Conservation (phyloP, 1,284 basidiomycete genomes). For the Papiliotrema terrestris region DNA sequence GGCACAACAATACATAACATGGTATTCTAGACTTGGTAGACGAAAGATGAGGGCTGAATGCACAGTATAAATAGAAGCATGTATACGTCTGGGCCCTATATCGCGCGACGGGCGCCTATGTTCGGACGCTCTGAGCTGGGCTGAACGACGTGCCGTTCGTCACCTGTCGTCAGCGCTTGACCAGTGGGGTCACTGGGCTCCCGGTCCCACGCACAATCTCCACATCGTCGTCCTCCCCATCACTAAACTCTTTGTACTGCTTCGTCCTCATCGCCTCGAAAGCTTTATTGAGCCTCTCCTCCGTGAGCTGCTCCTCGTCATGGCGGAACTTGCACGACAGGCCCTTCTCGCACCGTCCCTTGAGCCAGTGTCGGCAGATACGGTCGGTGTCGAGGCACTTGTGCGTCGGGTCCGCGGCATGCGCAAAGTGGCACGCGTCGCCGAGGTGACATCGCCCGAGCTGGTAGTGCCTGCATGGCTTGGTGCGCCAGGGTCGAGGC, state of each 20-base stretch:
- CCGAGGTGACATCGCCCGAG: slow-evolving; percentile 39
- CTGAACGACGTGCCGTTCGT: neutral
- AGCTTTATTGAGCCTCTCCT: slow-evolving; percentile 16
- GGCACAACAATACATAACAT: no score
- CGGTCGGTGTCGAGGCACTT: neutral
- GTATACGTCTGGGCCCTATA: no score
- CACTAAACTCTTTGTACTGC: slow-evolving; percentile 13
- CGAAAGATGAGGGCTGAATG: no score
- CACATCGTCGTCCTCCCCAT: slow-evolving; percentile 28
- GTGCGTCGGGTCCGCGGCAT: slow-evolving; percentile 30
- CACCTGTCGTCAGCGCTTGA: neutral
- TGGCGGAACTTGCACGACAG: slow-evolving; percentile 11
- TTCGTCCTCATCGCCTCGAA: slow-evolving; percentile 7
- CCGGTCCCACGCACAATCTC: slow-evolving; percentile 26
- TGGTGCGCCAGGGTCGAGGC: slow-evolving; percentile 42
- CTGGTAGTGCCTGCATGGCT: slow-evolving; percentile 44
- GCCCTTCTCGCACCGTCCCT: slow-evolving; percentile 10
- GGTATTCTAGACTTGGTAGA: no score
- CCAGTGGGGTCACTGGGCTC: neutral
- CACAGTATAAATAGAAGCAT: no score
- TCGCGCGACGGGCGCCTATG: neutral
- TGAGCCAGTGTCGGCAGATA: slow-evolving; percentile 9
- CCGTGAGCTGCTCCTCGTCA: slow-evolving; percentile 16
- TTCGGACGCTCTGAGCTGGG: neutral
- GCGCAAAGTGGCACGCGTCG: slow-evolving; percentile 46